phyloP scores from a whole-genome alignment of 192 early-diverging fungal genomes.

The Linnemannia hyalina region DNA sequence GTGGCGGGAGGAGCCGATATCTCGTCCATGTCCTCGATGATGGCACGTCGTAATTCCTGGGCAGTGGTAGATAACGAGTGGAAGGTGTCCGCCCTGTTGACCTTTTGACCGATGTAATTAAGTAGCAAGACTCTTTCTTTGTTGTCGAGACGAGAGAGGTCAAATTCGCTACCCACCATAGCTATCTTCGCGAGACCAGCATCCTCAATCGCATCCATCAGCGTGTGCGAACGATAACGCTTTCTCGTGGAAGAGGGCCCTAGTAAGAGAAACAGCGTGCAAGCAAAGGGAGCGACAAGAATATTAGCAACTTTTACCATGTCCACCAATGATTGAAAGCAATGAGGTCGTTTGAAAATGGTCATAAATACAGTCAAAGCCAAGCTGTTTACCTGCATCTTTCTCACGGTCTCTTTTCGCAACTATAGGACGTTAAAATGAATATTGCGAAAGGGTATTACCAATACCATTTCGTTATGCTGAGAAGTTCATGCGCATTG shows the following conservation, averaged over 20 bases:
- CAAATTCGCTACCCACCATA: conserved; percentile 2
- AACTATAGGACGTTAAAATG: conserved; percentile 9
- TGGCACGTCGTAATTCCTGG: not conserved
- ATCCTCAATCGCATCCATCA: conserved; percentile 12
- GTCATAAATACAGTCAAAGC: not conserved
- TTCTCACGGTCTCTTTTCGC: conserved; percentile 20
- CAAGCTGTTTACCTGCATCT: conserved; percentile 11
- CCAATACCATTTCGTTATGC: not conserved
- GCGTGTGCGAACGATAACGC: conserved; percentile 3
- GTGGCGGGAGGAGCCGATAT: no score
- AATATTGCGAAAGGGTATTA: not conserved
- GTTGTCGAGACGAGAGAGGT: conserved; percentile 24
- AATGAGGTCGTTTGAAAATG: not conserved
- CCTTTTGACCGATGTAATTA: conserved; percentile 6
- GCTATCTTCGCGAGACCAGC: conserved; percentile 20
- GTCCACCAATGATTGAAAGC: conserved; percentile 2
- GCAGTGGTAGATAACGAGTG: conserved; percentile 3
- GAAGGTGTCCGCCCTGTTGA: no score
- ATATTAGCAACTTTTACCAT: not conserved
- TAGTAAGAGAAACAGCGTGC: conserved; percentile 6
- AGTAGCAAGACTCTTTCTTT: conserved; percentile 25
- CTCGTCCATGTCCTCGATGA: conserved; percentile 18
- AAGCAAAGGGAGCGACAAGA: not conserved
- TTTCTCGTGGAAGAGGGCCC: conserved; percentile 10
- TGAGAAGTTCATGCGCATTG: not conserved